These are phyloP conservation scores for Tulasnella sp. DNA, from an alignment of 768 basidiomycete genomes.

Conservation along the genomic window DNA sequence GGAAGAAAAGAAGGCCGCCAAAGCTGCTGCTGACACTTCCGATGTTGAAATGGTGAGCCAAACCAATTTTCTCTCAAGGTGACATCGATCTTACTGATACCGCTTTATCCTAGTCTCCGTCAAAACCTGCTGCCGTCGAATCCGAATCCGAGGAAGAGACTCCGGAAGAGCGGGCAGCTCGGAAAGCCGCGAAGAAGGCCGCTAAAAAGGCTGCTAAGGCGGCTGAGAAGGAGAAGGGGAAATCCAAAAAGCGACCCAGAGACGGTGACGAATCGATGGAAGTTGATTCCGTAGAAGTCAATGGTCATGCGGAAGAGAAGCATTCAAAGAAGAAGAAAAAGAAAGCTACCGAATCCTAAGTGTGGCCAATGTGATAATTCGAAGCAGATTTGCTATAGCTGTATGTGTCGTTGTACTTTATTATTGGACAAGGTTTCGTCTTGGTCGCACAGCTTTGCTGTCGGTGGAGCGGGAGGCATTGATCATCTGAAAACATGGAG, in stretches of 20 bases:
- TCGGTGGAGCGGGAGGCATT: background rate
- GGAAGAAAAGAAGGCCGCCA: slow-evolving; percentile 49
- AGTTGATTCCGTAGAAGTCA: background rate
- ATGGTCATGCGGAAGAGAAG: slow-evolving; percentile 17
- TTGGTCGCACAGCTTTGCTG: background rate
- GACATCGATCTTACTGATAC: slow-evolving; percentile 25
- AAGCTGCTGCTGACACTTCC: slow-evolving; percentile 33
- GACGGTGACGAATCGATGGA: slow-evolving; percentile 34
- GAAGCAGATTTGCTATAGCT: background rate
- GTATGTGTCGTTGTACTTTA: background rate
- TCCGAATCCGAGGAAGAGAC: slow-evolving; percentile 66
- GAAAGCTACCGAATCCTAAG: slow-evolving; percentile 24
- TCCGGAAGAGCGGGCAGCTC: slow-evolving; percentile 59
- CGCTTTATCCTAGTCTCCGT: slow-evolving; percentile 16
- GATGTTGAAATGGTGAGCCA: background rate
- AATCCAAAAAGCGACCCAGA: background rate
- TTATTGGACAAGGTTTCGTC: background rate
- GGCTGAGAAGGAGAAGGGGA: background rate
- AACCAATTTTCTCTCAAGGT: slow-evolving; percentile 32
- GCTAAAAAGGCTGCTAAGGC: slow-evolving; percentile 26
- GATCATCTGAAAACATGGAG: no score
- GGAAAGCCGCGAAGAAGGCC: slow-evolving; percentile 64
- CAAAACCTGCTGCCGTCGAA: slow-evolving; percentile 23
- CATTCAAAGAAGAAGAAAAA: slow-evolving; percentile 23
- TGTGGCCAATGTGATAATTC: background rate